Evolutionary conservation across 2,329 filamentous ascomycete species (phyloP).

Genomic region (Alternaria panax): DNA sequence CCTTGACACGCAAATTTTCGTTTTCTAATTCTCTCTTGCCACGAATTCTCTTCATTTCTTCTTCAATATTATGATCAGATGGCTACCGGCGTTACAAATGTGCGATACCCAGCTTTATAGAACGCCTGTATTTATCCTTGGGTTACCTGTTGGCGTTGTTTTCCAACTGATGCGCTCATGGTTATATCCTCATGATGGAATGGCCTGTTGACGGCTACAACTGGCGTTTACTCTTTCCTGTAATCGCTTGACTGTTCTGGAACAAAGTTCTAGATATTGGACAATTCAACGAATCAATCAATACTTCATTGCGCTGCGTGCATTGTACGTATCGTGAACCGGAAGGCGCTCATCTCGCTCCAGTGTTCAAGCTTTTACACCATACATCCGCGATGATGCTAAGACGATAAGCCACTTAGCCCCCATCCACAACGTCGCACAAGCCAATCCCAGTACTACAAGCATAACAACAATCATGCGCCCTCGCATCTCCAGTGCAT

Average conservation of each 20-base stretch:
- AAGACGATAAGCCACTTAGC: slow-evolving; percentile 30
- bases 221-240: background rate
- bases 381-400: background rate
- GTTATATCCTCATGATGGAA: background rate
- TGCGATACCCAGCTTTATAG: slow-evolving; percentile 10
- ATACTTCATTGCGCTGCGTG: background rate
- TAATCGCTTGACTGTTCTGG: background rate
- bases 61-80: background rate
- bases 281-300: background rate
- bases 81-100: background rate
- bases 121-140: background rate
- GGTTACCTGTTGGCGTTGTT: background rate
- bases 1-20: background rate
- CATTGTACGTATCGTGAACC: background rate
- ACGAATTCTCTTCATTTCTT: background rate
- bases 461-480: slow-evolving; percentile 62
- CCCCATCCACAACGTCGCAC: slow-evolving; percentile 27
- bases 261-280: background rate
- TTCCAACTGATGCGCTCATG: background rate
- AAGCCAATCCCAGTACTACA: slow-evolving; percentile 32
- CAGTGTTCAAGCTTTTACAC: background rate
- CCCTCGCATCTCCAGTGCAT: slow-evolving; percentile 68
- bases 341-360: background rate
- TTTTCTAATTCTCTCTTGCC: background rate
- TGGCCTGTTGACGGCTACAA: background rate